Base-by-base conservation (phyloP, 2,329 filamentous ascomycete genomes). In the Colletotrichum tabaci region DNA sequence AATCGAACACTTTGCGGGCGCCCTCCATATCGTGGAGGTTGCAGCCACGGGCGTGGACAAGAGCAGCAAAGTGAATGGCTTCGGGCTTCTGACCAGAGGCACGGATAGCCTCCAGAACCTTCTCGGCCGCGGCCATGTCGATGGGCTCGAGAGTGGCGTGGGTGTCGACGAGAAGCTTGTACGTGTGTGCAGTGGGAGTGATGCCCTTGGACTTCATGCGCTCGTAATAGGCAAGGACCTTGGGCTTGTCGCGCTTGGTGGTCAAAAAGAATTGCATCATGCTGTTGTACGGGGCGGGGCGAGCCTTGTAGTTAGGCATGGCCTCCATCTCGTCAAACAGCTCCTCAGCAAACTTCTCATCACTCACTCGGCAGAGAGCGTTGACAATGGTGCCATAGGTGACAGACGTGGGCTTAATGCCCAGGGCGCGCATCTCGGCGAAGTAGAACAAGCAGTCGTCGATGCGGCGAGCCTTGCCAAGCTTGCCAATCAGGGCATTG, bases 261-360 rank as follows among this genome's bases (percentile, higher is more conserved):
- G 94, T 97, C 76, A 98, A 87, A 89, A 98, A 99, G 85, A 98
- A 98, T 81, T 99, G 96, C 91, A 99, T 99, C 91, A 99, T 93
- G 83, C 94, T 97, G 87, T 99, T 98, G 88, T 99, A 99, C 0
- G 96, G 96, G 30, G 96, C 96, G 35, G 96, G 95, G 12, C 96
- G 93, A 50, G 96, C 94, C 87, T 98, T 98, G 89, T 99, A 99
- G 86, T 99, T 99, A 68, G 95, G 93, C 92, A 97, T 98, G 57
- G 92, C 91, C 86, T 99, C 96, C 96, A 99, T 99, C 85, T 99
- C 96, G 79, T 98, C 95, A 79, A 99, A 99, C 77, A 98, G 90
- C 83, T 98, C 95, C 79, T 98, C 96, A 38, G 96, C 96, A 80
- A 98, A 98, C 79, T 96, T 97, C 85, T 98, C 96, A 77, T 99